These are phyloP conservation scores for Nemania abortiva DNA, from an alignment of 2,329 filamentous ascomycete species.

Conservation along the genomic window DNA sequence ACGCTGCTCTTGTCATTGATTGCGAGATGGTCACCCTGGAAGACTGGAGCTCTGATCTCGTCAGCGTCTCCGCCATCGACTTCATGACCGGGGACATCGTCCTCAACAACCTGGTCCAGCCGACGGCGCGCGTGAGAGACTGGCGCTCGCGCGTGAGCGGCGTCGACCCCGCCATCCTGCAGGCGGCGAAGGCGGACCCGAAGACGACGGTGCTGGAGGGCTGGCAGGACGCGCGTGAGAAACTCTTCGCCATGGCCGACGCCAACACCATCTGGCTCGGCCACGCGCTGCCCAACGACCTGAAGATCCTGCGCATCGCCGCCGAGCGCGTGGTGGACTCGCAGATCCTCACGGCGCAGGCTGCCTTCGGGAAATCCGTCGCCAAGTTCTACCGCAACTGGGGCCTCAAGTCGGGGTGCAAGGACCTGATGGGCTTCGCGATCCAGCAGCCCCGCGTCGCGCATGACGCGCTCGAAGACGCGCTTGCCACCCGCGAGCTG, in stretches of 20 bases:
- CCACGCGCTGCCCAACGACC: slow-evolving; percentile 60
- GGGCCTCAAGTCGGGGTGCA: slow-evolving; percentile 54
- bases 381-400: slow-evolving; percentile 43
- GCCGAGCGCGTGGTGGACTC: slow-evolving; percentile 61
- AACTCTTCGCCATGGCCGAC: slow-evolving; percentile 58
- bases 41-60: slow-evolving; percentile 39
- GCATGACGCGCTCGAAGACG: slow-evolving; percentile 63
- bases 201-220: slow-evolving; percentile 51
- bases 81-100: slow-evolving; percentile 61
- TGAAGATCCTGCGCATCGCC: slow-evolving; percentile 57
- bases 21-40: slow-evolving; percentile 61
- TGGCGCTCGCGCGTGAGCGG: slow-evolving; percentile 57
- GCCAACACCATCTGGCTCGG: slow-evolving; percentile 61
- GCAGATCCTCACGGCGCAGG: slow-evolving; percentile 55
- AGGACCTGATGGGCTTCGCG: slow-evolving; percentile 51
- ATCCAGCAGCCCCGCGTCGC: slow-evolving; percentile 55
- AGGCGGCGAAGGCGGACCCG: slow-evolving; percentile 43
- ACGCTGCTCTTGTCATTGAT: slow-evolving; percentile 57
- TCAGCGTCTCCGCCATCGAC: slow-evolving; percentile 53
- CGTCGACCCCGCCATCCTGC: slow-evolving; percentile 53
- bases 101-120: slow-evolving; percentile 58
- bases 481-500: slow-evolving; percentile 62
- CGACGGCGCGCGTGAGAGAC: slow-evolving; percentile 48
- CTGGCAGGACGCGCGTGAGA: slow-evolving; percentile 58
- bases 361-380: slow-evolving; percentile 44